Percentiles rank a stretch among this genome's conserved stretches.
Conservation (phyloP, 352 stramenopile genomes). For the Pythium dissimile region DNA sequence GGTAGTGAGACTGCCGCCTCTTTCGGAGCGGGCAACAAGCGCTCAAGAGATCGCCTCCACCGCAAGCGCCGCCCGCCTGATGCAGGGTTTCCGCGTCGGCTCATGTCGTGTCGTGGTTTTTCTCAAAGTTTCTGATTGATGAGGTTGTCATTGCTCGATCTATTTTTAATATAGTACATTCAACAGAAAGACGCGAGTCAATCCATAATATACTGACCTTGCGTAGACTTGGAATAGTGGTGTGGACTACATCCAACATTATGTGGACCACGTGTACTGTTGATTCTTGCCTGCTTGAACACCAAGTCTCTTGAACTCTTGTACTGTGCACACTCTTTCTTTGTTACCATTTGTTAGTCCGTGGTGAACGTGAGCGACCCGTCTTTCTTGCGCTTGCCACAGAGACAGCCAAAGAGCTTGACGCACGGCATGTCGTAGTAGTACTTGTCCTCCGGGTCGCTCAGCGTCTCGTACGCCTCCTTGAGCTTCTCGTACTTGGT, state of each 20-base stretch:
- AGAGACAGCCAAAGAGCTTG: constrained; percentile 76
- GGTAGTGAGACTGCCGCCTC: too few species aligned
- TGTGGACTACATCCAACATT: too few species aligned
- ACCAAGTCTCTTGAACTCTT: not conserved
- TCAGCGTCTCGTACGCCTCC: constrained; percentile 73
- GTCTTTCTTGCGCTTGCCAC: constrained; percentile 77
- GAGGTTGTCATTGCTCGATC: not conserved
- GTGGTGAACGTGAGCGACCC: constrained; percentile 72
- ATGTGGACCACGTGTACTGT: too few species aligned
- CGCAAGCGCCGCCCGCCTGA: too few species aligned
- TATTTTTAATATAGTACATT: not conserved
- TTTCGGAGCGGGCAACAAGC: too few species aligned
- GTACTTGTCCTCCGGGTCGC: constrained; percentile 80
- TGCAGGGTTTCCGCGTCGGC: too few species aligned
- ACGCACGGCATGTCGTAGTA: constrained; percentile 83
- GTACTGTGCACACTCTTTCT: too few species aligned
- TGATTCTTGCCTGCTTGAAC: not conserved
- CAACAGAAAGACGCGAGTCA: not conserved
- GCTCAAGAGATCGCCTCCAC: too few species aligned
- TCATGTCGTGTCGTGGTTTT: too few species aligned
- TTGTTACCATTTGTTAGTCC: constrained; percentile 29
- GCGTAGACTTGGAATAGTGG: too few species aligned
- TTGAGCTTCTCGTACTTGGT: constrained; percentile 83
- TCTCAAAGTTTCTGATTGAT: too few species aligned
- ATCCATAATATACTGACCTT: too few species aligned